phyloP scores from a whole-genome alignment of 768 basidiomycete genomes.

The Leccinum variicolor region DNA sequence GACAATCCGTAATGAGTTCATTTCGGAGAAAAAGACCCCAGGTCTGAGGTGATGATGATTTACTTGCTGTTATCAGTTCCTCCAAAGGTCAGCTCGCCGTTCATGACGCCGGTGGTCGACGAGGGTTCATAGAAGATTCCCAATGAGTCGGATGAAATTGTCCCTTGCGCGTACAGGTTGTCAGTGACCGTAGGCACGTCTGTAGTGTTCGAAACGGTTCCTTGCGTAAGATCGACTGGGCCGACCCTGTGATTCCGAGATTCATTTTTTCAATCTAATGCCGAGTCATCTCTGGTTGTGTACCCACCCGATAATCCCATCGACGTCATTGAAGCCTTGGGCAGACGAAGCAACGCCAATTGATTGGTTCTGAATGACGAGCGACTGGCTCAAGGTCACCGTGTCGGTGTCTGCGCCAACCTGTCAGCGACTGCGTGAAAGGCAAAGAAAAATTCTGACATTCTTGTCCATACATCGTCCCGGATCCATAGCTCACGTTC shows the following conservation, averaged over 20 bases:
- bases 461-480: constrained; percentile 50
- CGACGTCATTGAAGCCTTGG: constrained; percentile 43
- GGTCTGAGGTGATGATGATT: not conserved
- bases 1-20: not conserved
- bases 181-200: constrained; percentile 54
- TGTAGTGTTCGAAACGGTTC: constrained; percentile 36
- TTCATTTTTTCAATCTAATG: not conserved
- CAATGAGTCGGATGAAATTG: constrained; percentile 43
- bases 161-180: constrained; percentile 48
- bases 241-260: constrained; percentile 37
- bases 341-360: constrained; percentile 44
- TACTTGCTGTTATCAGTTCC: constrained; percentile 47
- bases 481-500: constrained; percentile 56
- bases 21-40: not conserved
- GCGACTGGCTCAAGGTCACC: constrained; percentile 38
- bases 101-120: constrained; percentile 47
- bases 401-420: constrained; percentile 40
- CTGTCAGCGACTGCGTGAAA: constrained; percentile 1
- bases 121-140: constrained; percentile 55
- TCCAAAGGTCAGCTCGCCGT: constrained; percentile 58
- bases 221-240: constrained; percentile 46
- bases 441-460: constrained; percentile 29
- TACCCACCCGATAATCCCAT: constrained; percentile 50
- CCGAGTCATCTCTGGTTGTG: not conserved
- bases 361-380: constrained; percentile 45